Evolutionary conservation across 331 rosid species (phyloP), one percentile per base, ranked within the genome.

Genomic region (Erythrophleum ivorense): DNA sequence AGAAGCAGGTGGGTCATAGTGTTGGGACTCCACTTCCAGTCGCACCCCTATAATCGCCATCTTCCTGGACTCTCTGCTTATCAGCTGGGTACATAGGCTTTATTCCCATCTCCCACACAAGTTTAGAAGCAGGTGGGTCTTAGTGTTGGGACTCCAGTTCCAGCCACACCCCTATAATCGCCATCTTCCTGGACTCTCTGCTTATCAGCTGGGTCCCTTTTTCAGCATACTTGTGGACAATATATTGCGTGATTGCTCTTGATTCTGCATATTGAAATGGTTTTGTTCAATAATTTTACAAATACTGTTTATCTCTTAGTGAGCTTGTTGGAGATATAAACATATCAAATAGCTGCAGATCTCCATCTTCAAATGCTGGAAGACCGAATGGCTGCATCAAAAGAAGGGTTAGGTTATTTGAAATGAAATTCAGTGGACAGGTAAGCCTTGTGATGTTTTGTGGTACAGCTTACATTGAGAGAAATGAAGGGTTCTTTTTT

Each of bases 331-430:
- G 4, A 43, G 11, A 29, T 36, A 14, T 6, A 12, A n/a, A 24
- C 60, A 66, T 85, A 94, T 95, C 97, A 73, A 90, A 89, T 68
- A 92, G 91, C 62, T 85, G 59, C 65, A 91, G 68, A 65, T 88
- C 94, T 83, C 91, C 97, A 71, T 90, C 90, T 80, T 92, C 91
- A 19, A 89, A 84, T 0, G 81, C 97, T 18, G 98, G 97, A 80
- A 94, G 95, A 74, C 98, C 95, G 78, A 91, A 92, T 46, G 98
- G 97, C 94, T 93, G 86, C 84, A 75, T 48, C 53, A 57, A 3
- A 16, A 48, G 75, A 40, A 34, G 13, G 43, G 18, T 19, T 24
- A 65, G 38, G 50, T 53, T 19, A 9, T 68, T 70, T 15, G 40
- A 65, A 38, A 8, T 8, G 65, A 59, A 24, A 59, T 9, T 59